Base-by-base conservation (phyloP, 2,329 filamentous ascomycete species). In the Botrytis aclada region DNA sequence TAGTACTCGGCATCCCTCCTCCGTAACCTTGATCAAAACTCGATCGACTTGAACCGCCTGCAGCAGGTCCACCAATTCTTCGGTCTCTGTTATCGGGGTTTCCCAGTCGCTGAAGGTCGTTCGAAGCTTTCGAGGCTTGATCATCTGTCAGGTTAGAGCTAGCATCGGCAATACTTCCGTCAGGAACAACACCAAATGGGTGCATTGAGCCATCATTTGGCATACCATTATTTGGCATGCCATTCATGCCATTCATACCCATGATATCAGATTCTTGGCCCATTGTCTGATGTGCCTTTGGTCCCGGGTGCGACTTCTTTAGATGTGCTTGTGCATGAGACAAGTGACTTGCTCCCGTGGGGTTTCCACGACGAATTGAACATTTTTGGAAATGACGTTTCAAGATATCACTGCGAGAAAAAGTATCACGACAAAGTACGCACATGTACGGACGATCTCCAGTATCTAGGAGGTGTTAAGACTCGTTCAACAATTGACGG, bases 351-450 rank as follows among this genome's bases (percentile, higher is more conserved):
- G 94, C 94, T 78, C 95, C 95, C 25, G 94, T 97, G 71, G 96
- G 95, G 84, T 98, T 98, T 73, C 96, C 96, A 81, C 96, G 92
- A 80, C 96, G 91, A 77, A 98, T 94, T 56, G 96, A 98, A 85
- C 96, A 99, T 86, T 99, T 99, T 83, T 98, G 95, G 84, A 98
- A 99, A 85, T 99, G 96, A 77, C 96, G 93, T 87, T 99, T 99
- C 80, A 99, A 86, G 77, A 99, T 98, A 82, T 99, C 96, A 87
- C 94, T 97, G 82, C 96, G 92, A 66, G 94, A 97, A 84, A 99
- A 99, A 47, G 95, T 98, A 83, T 98, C 96, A 83, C 96, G 94
- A 87, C 96, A 99, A 69, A 99, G 87, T 77, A 97, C 93, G 84
- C 96, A 99, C 90, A 97, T 97, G 85, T 99, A 99, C 73, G 96